A percentile compares a stretch with the other conserved stretches of the same genome.
Conservation (phyloP, 768 basidiomycete species). For the Suillus variegatus region DNA sequence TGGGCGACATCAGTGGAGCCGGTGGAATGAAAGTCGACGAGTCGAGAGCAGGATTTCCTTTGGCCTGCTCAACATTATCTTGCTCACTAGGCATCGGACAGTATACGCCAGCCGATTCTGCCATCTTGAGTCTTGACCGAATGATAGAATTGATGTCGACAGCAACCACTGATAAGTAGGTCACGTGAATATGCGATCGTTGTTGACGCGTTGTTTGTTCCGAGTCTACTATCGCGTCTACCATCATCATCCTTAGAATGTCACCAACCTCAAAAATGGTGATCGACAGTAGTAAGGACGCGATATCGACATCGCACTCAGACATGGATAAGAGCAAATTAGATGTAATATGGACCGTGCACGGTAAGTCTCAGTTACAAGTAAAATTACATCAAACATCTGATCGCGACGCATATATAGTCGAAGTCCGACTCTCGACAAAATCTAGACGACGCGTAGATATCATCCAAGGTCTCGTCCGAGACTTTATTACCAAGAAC, state of each 20-base stretch:
- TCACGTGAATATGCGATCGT: constrained; percentile 35
- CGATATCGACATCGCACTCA: constrained; percentile 5
- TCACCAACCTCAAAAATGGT: not conserved
- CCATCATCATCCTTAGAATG: constrained; percentile 5
- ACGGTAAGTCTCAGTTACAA: constrained; percentile 43
- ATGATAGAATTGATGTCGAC: not conserved
- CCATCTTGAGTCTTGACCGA: constrained; percentile 27
- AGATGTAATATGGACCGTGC: constrained; percentile 60
- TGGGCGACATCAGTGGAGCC: constrained; percentile 45
- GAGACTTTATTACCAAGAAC: constrained; percentile 53
- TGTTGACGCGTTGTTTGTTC: constrained; percentile 56
- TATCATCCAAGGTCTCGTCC: constrained; percentile 65
- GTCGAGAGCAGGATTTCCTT: constrained; percentile 36
- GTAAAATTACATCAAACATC: not conserved
- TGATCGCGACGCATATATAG: constrained; percentile 36
- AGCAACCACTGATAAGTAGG: constrained; percentile 8
- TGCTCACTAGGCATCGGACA: constrained; percentile 27
- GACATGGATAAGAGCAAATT: constrained; percentile 3
- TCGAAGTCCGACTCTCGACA: constrained; percentile 79
- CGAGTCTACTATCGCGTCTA: constrained; percentile 13
- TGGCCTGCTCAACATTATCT: constrained; percentile 5
- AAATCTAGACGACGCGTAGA: constrained; percentile 75
- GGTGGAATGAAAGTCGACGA: constrained; percentile 60
- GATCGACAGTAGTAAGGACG: not conserved
- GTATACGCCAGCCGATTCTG: constrained; percentile 17